These are phyloP conservation scores for Roridomyces roridus DNA, from an alignment of 768 basidiomycete species.

Conservation along the genomic window DNA sequence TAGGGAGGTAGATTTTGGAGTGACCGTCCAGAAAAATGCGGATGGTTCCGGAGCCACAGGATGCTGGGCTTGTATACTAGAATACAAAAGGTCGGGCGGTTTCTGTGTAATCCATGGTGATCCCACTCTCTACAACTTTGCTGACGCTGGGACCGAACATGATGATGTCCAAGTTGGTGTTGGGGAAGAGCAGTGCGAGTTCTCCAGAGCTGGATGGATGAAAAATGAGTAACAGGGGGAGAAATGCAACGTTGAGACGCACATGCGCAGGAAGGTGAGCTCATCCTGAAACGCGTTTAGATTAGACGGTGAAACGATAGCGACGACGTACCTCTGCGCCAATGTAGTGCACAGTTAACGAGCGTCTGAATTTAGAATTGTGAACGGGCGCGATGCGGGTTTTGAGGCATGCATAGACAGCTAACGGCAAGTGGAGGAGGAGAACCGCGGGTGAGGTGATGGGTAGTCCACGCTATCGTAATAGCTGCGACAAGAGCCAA, in stretches of 20 bases:
- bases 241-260: no score
- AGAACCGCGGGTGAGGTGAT: slow-evolving; percentile 49
- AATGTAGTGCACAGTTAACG: slow-evolving; percentile 9
- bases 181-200: slow-evolving; percentile 48
- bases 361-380: slow-evolving; percentile 2
- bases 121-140: no score
- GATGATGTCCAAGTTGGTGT: no score
- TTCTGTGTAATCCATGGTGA: no score
- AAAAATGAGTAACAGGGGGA: background rate
- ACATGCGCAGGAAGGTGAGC: slow-evolving; percentile 47
- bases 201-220: slow-evolving; percentile 46
- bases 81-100: no score
- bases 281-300: no score
- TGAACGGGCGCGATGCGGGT: slow-evolving; percentile 38
- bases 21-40: slow-evolving; percentile 41
- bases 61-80: slow-evolving; percentile 44
- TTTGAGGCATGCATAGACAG: slow-evolving; percentile 43
- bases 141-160: no score
- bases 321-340: no score
- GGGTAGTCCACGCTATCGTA: slow-evolving; percentile 52
- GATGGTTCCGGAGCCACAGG: slow-evolving; percentile 44
- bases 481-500: slow-evolving; percentile 49
- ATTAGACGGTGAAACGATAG: no score
- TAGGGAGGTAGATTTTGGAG: no score
- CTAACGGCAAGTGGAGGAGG: slow-evolving; percentile 50